Evolutionary conservation across 352 stramenopile species (phyloP).

Genomic region (Pythium folliculosum): DNA sequence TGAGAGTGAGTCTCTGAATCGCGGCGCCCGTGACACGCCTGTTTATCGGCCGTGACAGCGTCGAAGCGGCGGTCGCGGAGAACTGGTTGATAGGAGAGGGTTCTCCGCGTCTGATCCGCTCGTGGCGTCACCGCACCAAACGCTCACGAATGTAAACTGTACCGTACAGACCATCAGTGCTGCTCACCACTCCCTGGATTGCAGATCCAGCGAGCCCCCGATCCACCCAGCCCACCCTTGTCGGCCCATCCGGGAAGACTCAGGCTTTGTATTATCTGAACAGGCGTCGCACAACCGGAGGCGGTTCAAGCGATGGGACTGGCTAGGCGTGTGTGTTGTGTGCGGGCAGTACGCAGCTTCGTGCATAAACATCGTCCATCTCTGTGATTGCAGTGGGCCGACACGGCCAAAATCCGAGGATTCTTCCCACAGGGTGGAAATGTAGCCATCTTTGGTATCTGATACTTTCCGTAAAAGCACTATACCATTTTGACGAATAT

Average conservation of each 20-base stretch:
- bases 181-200: background rate
- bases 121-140: background rate
- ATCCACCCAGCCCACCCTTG: too few relatives aligned
- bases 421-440: background rate
- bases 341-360: too few relatives aligned
- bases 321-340: background rate
- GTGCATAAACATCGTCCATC: background rate
- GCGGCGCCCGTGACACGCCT: too few relatives aligned
- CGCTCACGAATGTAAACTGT: background rate
- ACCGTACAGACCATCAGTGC: background rate
- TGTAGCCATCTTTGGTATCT: background rate
- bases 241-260: too few relatives aligned
- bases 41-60: too few relatives aligned
- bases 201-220: background rate
- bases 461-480: background rate
- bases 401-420: background rate
- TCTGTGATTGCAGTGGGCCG: background rate
- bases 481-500: too few relatives aligned
- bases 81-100: too few relatives aligned
- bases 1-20: background rate
- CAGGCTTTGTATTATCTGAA: background rate
- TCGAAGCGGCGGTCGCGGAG: too few relatives aligned
- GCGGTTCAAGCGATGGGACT: background rate
- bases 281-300: too few relatives aligned
- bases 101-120: background rate